Base-by-base conservation (phyloP, 148 eudicot genomes). In the Talinum fruticosum region DNA sequence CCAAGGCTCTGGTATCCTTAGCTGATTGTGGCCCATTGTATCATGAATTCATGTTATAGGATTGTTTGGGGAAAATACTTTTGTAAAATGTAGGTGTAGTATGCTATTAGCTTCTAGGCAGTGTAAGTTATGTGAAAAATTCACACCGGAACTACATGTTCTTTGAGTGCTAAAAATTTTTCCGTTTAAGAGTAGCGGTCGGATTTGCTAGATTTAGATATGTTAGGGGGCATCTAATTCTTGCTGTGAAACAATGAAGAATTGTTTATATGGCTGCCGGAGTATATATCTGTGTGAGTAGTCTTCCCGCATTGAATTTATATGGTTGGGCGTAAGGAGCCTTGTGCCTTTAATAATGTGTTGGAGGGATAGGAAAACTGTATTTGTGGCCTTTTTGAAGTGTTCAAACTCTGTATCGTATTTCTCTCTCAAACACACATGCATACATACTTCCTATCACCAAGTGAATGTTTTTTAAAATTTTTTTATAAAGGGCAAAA, bases 31-130 rank as follows among this genome's bases (percentile, higher is more conserved):
- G 47, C 12, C 47, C 47, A 41, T 41, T 10, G 47, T 41, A 41
- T 41, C 12, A 6, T 8, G n/a, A n/a, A n/a, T n/a, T n/a, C n/a
- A n/a, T n/a, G 47, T 8, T 41, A 41, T 41, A 41, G 47, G 47
- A 38, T 41, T 41, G 47, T 41, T 2, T 41, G 12, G 47, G 7
- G 2, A 41, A 14, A 41, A 41, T 8, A 12, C 47, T 71, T 30
- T 15, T 35, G 77, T 54, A 54, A n/a, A 73, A 30, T 77, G 69
- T 73, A 81, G 53, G 47, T 5, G 62, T 71, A 37, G 47, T 45
- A n/a, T n/a, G n/a, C n/a, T n/a, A n/a, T n/a, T n/a, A 24, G 45
- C 37, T 59, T 70, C n/a, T 75, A 76, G 72, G 26, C 32, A 64
- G 0, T 32, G 76, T 64, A 70, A 64, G 79, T 75, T 68, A 21